phyloP scores from a whole-genome alignment of 805 yeast species.

The Starmerella khaoyaiensis region DNA sequence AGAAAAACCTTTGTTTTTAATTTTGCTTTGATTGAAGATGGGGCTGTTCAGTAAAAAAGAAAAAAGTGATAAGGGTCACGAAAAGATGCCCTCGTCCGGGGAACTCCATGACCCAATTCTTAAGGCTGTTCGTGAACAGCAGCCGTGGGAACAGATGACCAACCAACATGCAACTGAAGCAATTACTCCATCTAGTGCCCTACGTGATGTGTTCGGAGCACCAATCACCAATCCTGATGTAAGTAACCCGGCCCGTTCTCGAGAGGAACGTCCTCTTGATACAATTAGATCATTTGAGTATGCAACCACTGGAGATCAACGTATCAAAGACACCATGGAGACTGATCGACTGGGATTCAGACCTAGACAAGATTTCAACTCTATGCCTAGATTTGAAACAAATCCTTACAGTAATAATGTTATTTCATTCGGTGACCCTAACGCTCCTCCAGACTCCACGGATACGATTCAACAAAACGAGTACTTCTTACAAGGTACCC shows the following conservation, averaged over 20 bases:
- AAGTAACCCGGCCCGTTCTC: conserved; percentile 82
- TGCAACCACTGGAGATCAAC: conserved; percentile 78
- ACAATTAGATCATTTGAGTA: conserved; percentile 90
- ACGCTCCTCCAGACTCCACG: conserved; percentile 30
- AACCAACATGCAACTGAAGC: conserved; percentile 27
- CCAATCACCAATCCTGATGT: conserved; percentile 68
- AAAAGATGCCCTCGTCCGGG: conserved; percentile 21
- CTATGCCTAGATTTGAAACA: conserved; percentile 46
- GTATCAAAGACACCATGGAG: conserved; percentile 71
- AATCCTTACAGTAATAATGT: conserved; percentile 30
- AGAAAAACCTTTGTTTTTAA: neutral
- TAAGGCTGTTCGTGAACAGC: conserved; percentile 86
- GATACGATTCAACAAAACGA: conserved; percentile 25
- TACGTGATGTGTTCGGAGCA: conserved; percentile 77
- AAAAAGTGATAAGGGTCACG: conserved; percentile 27
- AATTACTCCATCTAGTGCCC: conserved; percentile 39
- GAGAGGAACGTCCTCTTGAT: conserved; percentile 95
- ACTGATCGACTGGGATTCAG: conserved; percentile 71
- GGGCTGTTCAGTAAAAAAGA: conserved; percentile 22
- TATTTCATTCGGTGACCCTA: conserved; percentile 32
- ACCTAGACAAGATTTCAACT: conserved; percentile 45
- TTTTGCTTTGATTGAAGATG: conserved; percentile 10
- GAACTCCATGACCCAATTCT: conserved; percentile 82
- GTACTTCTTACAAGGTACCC: conserved; percentile 36
- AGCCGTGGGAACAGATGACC: conserved; percentile 68